Percentiles rank a stretch among this genome's conserved stretches.
phyloP scores from a whole-genome alignment of 2,329 filamentous ascomycete genomes.

The Phaeosphaeriaceae sp. region DNA sequence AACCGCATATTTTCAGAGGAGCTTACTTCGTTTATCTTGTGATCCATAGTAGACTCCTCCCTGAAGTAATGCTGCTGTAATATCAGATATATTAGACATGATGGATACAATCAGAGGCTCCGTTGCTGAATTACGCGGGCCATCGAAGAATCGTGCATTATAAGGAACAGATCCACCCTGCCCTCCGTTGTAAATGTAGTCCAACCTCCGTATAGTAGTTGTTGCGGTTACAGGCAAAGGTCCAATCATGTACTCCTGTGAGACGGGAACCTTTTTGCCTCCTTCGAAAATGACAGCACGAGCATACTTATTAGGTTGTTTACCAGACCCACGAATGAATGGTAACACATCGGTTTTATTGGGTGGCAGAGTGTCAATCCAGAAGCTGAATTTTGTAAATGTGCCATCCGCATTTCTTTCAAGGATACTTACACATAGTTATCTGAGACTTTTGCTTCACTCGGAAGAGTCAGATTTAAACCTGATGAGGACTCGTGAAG shows the following conservation, averaged over 20 bases:
- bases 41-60: constrained; percentile 34
- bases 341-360: constrained; percentile 58
- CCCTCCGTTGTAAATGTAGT: constrained; percentile 46
- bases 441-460: constrained; percentile 49
- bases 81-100: constrained; percentile 56
- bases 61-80: constrained; percentile 50
- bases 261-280: constrained; percentile 51
- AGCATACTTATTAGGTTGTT: constrained; percentile 52
- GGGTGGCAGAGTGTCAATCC: constrained; percentile 56
- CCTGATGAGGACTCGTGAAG: constrained; percentile 51
- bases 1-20: not conserved
- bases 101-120: constrained; percentile 48
- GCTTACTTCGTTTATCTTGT: constrained; percentile 16
- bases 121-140: constrained; percentile 29
- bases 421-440: constrained; percentile 48
- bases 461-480: constrained; percentile 55
- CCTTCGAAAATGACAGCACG: constrained; percentile 56
- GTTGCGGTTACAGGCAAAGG: constrained; percentile 53
- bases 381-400: constrained; percentile 31
- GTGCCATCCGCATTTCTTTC: not conserved
- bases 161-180: constrained; percentile 38
- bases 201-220: constrained; percentile 33
- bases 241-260: constrained; percentile 56
- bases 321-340: constrained; percentile 51
- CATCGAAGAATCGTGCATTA: constrained; percentile 35